Conservation (phyloP, 1,284 basidiomycete genomes). For the Earliella scabrosa region DNA sequence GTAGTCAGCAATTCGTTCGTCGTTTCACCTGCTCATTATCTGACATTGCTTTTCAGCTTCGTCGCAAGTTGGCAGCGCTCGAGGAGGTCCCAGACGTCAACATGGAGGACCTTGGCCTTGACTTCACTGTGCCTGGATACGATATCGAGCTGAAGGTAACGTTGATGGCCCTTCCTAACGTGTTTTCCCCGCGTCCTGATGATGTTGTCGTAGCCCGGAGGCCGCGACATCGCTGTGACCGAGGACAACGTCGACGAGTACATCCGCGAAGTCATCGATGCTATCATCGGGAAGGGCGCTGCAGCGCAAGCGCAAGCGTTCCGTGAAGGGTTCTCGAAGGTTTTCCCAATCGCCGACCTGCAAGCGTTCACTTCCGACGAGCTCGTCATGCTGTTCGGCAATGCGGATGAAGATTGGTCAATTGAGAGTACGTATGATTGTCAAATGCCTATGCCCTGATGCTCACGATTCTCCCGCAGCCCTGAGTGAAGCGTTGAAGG, state of each 20-base stretch:
- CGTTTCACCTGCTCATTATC: background rate
- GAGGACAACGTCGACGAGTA: slow-evolving; percentile 90
- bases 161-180: slow-evolving; percentile 27
- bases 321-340: slow-evolving; percentile 89
- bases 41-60: slow-evolving; percentile 39
- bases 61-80: slow-evolving; percentile 58
- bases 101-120: slow-evolving; percentile 88
- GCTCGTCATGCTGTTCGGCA: slow-evolving; percentile 92
- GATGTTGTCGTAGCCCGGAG: slow-evolving; percentile 60
- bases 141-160: slow-evolving; percentile 84
- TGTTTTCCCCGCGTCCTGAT: background rate
- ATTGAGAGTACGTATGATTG: slow-evolving; percentile 70
- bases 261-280: slow-evolving; percentile 79
- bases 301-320: slow-evolving; percentile 83
- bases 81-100: slow-evolving; percentile 55
- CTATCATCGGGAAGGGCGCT: slow-evolving; percentile 80
- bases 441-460: background rate
- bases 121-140: slow-evolving; percentile 97
- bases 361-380: slow-evolving; percentile 95
- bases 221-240: slow-evolving; percentile 80
- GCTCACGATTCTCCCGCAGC: slow-evolving; percentile 50
- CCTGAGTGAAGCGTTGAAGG: slow-evolving; percentile 90
- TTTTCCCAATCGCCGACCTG: slow-evolving; percentile 91
- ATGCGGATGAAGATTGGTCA: slow-evolving; percentile 94
- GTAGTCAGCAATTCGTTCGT: slow-evolving; percentile 33